These are phyloP conservation scores for Penicillium sp. DNA, from an alignment of 2,329 filamentous ascomycete genomes.

Conservation along the genomic window DNA sequence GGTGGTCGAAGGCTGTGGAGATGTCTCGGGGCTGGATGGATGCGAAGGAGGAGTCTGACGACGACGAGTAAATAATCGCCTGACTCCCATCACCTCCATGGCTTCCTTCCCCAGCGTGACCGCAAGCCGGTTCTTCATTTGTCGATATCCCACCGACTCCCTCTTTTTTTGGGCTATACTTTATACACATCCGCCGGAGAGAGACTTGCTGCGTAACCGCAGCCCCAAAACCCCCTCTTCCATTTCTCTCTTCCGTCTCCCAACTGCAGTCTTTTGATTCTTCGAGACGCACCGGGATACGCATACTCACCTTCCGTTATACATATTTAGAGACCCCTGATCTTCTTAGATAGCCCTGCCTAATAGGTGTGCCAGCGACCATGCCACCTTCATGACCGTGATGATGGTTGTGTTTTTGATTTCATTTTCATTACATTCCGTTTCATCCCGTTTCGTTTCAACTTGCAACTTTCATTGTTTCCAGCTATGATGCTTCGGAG, in stretches of 20 bases:
- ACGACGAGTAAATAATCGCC: slow-evolving; percentile 22
- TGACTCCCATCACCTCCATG: slow-evolving; percentile 4
- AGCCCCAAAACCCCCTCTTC: slow-evolving; percentile 1
- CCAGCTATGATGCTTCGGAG: not conserved
- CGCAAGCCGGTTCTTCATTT: slow-evolving; percentile 10
- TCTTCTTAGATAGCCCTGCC: slow-evolving; percentile 17
- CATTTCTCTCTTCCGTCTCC: slow-evolving; percentile 7
- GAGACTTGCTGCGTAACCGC: too few species aligned
- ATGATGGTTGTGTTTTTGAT: slow-evolving; percentile 22
- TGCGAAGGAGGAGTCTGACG: slow-evolving; percentile 25
- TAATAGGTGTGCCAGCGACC: slow-evolving; percentile 18
- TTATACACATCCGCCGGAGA: too few species aligned
- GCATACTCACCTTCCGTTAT: slow-evolving; percentile 18
- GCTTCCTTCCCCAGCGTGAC: too few species aligned
- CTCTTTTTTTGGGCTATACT: too few species aligned
- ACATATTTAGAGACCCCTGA: slow-evolving; percentile 22
- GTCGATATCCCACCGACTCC: slow-evolving; percentile 1
- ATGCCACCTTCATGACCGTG: slow-evolving; percentile 21
- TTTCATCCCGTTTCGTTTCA: not conserved
- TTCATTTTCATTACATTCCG: slow-evolving; percentile 6
- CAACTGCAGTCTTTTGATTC: slow-evolving; percentile 1
- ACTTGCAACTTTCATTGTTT: not conserved
- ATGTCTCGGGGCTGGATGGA: slow-evolving; percentile 71
- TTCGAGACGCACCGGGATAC: slow-evolving; percentile 9
- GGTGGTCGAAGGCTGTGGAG: slow-evolving; percentile 73